Evolutionary conservation across 805 yeast species (phyloP).

Genomic region (Ogataea henricii): DNA sequence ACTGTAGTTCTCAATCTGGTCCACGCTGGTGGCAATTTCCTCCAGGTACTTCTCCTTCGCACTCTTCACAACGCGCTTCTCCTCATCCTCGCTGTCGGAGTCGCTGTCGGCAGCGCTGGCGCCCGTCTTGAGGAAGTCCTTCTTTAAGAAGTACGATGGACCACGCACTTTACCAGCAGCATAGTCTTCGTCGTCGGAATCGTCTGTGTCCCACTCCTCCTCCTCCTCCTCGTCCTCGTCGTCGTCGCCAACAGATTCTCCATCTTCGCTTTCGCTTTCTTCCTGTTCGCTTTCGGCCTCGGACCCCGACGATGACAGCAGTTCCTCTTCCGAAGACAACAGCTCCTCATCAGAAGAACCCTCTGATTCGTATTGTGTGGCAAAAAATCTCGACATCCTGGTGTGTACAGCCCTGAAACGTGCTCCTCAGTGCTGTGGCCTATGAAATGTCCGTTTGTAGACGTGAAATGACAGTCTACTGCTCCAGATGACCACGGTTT

Average conservation of each 20-base stretch:
- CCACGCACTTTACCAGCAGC: conserved; percentile 41
- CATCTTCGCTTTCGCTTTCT: conserved; percentile 15
- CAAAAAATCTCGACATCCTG: conserved; percentile 89
- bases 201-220: conserved; percentile 46
- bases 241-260: conserved; percentile 35
- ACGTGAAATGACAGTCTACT: conserved; percentile 2
- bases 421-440: conserved; percentile 1
- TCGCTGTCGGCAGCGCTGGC: conserved; percentile 40
- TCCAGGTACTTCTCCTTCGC: conserved; percentile 92
- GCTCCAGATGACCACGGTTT: background rate
- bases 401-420: conserved; percentile 1
- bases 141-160: conserved; percentile 58
- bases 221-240: conserved; percentile 45
- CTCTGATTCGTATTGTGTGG: conserved; percentile 55
- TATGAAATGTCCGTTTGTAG: conserved; percentile 3
- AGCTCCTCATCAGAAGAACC: conserved; percentile 53
- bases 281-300: conserved; percentile 25
- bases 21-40: conserved; percentile 71
- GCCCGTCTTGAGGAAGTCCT: conserved; percentile 46
- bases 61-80: conserved; percentile 83
- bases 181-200: conserved; percentile 45
- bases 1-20: conserved; percentile 67
- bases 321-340: conserved; percentile 62
- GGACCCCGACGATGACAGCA: conserved; percentile 43
- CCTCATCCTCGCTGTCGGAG: conserved; percentile 54